Conservation (phyloP, 371 early-diverging fungal species). For the Haplosporangium sp. region DNA sequence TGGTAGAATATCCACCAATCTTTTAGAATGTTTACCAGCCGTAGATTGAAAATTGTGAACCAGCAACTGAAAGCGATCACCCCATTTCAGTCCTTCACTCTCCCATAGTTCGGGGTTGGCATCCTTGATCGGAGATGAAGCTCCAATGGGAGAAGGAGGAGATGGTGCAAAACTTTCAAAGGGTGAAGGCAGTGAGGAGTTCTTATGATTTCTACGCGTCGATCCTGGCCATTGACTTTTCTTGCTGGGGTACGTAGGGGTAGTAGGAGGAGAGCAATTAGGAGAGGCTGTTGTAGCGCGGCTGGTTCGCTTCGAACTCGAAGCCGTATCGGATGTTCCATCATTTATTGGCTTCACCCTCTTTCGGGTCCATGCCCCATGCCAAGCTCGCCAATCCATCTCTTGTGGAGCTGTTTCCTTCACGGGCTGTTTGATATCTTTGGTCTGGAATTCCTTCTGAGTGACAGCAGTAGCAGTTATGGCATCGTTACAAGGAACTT, state of each 20-base stretch:
- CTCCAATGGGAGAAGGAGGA: not conserved
- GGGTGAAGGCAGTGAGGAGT: conserved; percentile 5
- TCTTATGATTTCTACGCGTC: conserved; percentile 3
- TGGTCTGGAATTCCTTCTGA: not conserved
- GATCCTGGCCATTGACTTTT: not conserved
- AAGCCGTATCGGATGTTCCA: conserved; percentile 2
- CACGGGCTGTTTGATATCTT: not conserved
- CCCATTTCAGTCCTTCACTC: conserved; percentile 41
- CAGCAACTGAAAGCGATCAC: conserved; percentile 43
- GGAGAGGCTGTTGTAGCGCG: not conserved
- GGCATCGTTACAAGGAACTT: not conserved
- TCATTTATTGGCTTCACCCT: conserved; percentile 3
- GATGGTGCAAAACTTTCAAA: not conserved
- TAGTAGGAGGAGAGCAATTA: not conserved
- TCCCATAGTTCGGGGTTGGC: conserved; percentile 35
- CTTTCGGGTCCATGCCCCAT: conserved; percentile 26
- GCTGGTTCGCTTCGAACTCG: not conserved
- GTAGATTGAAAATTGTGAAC: conserved; percentile 37
- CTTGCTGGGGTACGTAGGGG: not conserved
- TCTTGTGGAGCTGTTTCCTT: conserved; percentile 1
- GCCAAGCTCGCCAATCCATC: conserved; percentile 44
- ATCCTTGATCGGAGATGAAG: conserved; percentile 20
- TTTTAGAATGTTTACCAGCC: conserved; percentile 32
- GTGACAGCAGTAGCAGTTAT: not conserved
- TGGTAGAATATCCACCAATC: conserved; percentile 30